Percentiles rank a stretch among this genome's conserved stretches.
Conservation (phyloP, 1,284 basidiomycete genomes). For the Peniophora sp. region DNA sequence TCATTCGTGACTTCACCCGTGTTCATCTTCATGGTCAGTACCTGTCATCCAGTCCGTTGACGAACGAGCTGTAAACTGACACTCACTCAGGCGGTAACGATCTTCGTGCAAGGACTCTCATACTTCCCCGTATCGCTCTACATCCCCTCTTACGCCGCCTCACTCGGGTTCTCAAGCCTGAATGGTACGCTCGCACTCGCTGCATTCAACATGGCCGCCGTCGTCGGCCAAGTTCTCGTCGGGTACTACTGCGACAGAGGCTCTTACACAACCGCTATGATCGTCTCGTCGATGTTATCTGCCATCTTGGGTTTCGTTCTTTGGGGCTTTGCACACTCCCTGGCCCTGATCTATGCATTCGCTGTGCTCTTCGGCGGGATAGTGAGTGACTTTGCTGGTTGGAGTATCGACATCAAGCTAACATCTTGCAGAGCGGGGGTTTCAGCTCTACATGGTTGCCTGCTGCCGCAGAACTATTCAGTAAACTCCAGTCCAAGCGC, state of each 20-base stretch:
- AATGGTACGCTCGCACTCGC: conserved; percentile 2
- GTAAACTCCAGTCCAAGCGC: not conserved
- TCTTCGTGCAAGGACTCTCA: conserved; percentile 18
- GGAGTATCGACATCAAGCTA: not conserved
- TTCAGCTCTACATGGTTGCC: conserved; percentile 5
- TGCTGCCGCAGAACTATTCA: not conserved
- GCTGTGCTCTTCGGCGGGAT: conserved; percentile 2
- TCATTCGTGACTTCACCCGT: conserved; percentile 16
- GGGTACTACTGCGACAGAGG: conserved; percentile 4
- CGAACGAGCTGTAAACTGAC: too few species aligned
- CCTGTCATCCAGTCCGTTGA: too few species aligned
- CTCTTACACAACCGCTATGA: conserved; percentile 2
- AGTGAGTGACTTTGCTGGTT: not conserved
- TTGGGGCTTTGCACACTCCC: conserved; percentile 2
- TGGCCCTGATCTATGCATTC: conserved; percentile 2
- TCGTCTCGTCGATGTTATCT: not conserved
- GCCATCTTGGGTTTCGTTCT: not conserved
- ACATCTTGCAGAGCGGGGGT: conserved; percentile 1
- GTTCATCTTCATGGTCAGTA: conserved; percentile 18
- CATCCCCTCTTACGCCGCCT: conserved; percentile 8
- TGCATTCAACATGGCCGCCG: conserved; percentile 2
- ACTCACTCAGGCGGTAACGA: conserved; percentile 12
- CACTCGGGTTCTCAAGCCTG: conserved; percentile 1
- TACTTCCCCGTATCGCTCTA: conserved; percentile 23
- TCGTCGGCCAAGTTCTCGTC: conserved; percentile 2